Base-by-base conservation (phyloP, 2,329 filamentous ascomycete species). In the Aspergillus sp. region DNA sequence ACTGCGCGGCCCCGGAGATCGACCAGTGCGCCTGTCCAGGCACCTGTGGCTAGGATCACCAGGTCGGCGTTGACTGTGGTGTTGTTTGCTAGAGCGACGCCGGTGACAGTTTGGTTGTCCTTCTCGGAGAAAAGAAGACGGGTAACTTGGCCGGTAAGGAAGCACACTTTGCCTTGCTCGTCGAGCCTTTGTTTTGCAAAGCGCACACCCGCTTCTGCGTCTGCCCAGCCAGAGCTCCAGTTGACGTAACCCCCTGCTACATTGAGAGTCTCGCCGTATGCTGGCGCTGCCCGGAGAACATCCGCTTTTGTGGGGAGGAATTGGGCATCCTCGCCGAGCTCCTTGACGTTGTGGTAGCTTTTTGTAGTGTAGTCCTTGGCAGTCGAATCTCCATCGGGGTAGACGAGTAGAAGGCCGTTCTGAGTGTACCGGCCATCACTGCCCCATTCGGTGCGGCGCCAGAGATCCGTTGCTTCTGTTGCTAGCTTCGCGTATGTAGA, bases 1-100 rank as follows among this genome's bases (percentile, higher is more conserved):
- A 90, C 85, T 45, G 88, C 89, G 49, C 91, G 86, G 28, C 92
- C 91, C 51, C 88, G 83, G 0, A 97, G 81, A 75, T 97, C 91
- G 59, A 97, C 79, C 23, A 97, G 83, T 1, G 85, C 84, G 2
- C 89, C 86, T 2, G 91, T 92, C 93, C 94, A 98, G 4, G 94
- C 93, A 17, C 94, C 94, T 0, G 93, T 88, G 0, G 94, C 93
- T 2, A 96, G 83, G 59, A 97, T 82, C 38, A 91, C 89, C 7
- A 96, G 82, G 61, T 92, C 90, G 2, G 90, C 91, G 4, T 77
- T 79, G 7, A 92, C 66, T 9, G 73, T 78, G 7, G 75, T 75
- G 1, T 82, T 83, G 63, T 85, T 78, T 2, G 71, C 69, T 11
- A 91, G 79, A 34, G 72, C 70, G 17, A 88, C 82, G 19, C 87